Conservation (phyloP, 805 yeast genomes). For the Candida chilensis region DNA sequence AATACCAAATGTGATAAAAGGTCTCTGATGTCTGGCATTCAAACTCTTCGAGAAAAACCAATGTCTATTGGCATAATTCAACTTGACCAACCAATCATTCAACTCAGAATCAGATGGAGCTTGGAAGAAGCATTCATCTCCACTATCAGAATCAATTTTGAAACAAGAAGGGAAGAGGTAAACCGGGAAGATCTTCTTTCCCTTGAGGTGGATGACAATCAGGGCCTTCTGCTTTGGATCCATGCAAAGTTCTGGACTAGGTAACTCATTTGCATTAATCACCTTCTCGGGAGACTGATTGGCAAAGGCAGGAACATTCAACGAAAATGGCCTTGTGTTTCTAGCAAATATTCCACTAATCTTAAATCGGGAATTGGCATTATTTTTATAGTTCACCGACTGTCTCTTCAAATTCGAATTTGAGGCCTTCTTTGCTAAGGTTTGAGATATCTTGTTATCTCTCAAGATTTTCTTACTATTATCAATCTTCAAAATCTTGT, state of each 20-base stretch:
- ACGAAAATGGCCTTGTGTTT: conserved; percentile 50
- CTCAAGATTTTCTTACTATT: conserved; percentile 18
- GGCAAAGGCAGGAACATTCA: conserved; percentile 27
- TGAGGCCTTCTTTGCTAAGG: conserved; percentile 17
- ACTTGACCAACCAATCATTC: conserved; percentile 60
- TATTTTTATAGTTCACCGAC: conserved; percentile 26
- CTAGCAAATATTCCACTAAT: conserved; percentile 50
- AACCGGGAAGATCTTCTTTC: conserved; percentile 39
- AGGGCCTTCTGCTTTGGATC: conserved; percentile 44
- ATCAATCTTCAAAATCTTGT: conserved; percentile 17
- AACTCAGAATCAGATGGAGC: conserved; percentile 52
- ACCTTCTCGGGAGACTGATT: conserved; percentile 28
- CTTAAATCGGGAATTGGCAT: conserved; percentile 28
- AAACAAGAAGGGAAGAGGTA: conserved; percentile 39
- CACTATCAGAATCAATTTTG: conserved; percentile 25
- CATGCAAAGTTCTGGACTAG: conserved; percentile 31
- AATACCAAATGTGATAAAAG: conserved; percentile 64
- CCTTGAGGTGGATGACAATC: conserved; percentile 34
- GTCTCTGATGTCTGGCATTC: conserved; percentile 12
- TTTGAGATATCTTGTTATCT: conserved; percentile 8
- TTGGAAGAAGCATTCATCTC: conserved; percentile 49
- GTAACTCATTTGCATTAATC: conserved; percentile 48
- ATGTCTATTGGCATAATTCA: conserved; percentile 39
- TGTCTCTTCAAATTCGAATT: conserved; percentile 21
- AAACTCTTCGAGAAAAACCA: conserved; percentile 42